Base-by-base conservation (phyloP, 352 stramenopile genomes). In the Phytophthora meadii region DNA sequence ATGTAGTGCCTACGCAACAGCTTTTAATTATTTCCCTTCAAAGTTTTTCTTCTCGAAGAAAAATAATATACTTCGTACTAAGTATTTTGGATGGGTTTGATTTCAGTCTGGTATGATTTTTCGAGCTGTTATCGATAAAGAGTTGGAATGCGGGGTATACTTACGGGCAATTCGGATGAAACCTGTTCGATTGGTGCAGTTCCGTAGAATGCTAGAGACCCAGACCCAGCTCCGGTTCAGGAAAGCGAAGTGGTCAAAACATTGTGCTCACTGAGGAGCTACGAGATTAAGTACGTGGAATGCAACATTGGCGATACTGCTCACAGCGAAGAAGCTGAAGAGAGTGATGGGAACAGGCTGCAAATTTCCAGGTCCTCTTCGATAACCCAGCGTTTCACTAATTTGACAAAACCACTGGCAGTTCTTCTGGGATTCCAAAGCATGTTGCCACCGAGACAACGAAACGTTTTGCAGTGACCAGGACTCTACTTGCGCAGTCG, bases 341-440 rank as follows among this genome's bases (percentile, higher is more conserved):
- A 68, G n/a, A 50, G 25, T 46, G 10, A 47, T 84, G 17, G 34
- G 77, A 74, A 4, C 0, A 61, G 40, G 42, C 19, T 52, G 17
- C 54, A 51, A 51, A 42, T 27, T 85, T 68, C 44, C 68, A 85
- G 62, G 64, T 81, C 15, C 50, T 88, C 12, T 44, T 30, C 32
- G 36, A 56, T 11, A 54, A 78, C 30, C 65, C 68, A 61, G 70
- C 85, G 54, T 22, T 55, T 85, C 47, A 84, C 74, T 11, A 64
- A 85, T 56, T 76, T 81, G 46, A 68, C 15, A 8, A 10, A 10
- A 22, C n/a, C 17, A 52, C 65, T 81, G 72, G 72, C 17, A 63
- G n/a, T 82, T 82, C 64, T 84, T 79, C 49, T 87, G 72, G 72
- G 61, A 82, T 46, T 68, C 77, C 8, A 54, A 68, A 45, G 22